These are phyloP conservation scores for Pichia sp. DNA, from an alignment of 1,139 yeast genomes.

Conservation along the genomic window DNA sequence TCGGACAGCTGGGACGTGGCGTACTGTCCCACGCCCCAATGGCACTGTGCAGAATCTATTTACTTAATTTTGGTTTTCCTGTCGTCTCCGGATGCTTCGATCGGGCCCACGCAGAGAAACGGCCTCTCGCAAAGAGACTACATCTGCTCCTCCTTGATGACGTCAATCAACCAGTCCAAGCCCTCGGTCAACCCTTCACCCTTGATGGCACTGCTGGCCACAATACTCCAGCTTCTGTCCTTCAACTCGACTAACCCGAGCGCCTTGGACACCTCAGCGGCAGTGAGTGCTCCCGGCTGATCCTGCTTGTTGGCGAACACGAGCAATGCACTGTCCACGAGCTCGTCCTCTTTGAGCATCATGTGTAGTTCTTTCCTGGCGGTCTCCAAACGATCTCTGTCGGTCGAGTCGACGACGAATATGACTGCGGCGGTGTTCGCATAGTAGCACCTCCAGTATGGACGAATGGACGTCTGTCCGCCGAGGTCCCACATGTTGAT, in stretches of 20 bases:
- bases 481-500: conserved; percentile 91
- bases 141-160: conserved; percentile 85
- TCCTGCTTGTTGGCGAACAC: conserved; percentile 98
- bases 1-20: not conserved
- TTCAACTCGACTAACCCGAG: conserved; percentile 80
- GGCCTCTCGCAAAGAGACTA: conserved; percentile 23
- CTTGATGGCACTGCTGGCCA: conserved; percentile 91
- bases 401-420: conserved; percentile 96
- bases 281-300: conserved; percentile 91
- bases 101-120: not conserved
- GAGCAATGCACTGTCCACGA: conserved; percentile 80
- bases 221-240: conserved; percentile 97
- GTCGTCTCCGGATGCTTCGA: too few relatives aligned
- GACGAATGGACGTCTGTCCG: conserved; percentile 94
- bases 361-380: conserved; percentile 85
- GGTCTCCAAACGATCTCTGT: conserved; percentile 84
- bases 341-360: conserved; percentile 91
- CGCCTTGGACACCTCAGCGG: conserved; percentile 91
- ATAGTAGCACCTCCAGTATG: conserved; percentile 97
- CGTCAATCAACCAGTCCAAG: conserved; percentile 95
- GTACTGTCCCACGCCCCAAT: too few relatives aligned
- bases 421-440: conserved; percentile 94
- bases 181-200: conserved; percentile 98
- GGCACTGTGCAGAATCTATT: not conserved
- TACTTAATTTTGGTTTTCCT: not conserved